Evolutionary conservation across 2,329 filamentous ascomycete species (phyloP), one percentile per base, ranked within the genome.

Genomic region (Tolypocladium tropicale): DNA sequence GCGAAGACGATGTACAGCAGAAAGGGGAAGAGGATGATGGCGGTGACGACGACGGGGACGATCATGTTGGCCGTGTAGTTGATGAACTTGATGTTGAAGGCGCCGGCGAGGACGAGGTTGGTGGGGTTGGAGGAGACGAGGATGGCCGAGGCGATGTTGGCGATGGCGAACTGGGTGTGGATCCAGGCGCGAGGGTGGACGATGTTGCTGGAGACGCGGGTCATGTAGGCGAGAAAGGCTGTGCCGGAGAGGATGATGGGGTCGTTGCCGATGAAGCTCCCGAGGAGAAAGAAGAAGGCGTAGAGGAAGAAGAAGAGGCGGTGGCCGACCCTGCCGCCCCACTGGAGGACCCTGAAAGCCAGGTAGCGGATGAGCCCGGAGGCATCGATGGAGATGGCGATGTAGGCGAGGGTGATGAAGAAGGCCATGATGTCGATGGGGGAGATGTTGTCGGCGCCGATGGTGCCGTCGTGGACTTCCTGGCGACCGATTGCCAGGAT

Each of bases 41-140:
- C 85, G 0, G 87, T 90, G n/a, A 80, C 72, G 25, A 88, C 70
- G 1, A 88, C 84, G 0, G 87, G 87, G 0, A 90, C 84, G 21
- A 90, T 85, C 78, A 90, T 87, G 64, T 90, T 88, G n/a, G 84
- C 86, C 0, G 86, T 89, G 64, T 90, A 90, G 43, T 81, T 76
- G 64, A 90, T 81, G 67, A 90, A 90, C 53, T 79, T 85, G 72
- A 90, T 85, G 4, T 80, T 64, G 64, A 90, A 90, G 2, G 87
- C 87, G 4, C 86, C 86, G 0, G 86, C 85, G 0, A 90, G 77
- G 0, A 90, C 86, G 9, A 90, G 77, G 55, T 90, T 90, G 2
- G 88, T 90, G 0, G 88, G 88, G 58, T 90, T 90, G 0, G 86
- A 90, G 0, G 87, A 90, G 11, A 91, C 88, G 14, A 91, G 74